These are phyloP conservation scores for Ilyonectria destructans DNA, from an alignment of 2,329 filamentous ascomycete genomes.

Conservation along the genomic window DNA sequence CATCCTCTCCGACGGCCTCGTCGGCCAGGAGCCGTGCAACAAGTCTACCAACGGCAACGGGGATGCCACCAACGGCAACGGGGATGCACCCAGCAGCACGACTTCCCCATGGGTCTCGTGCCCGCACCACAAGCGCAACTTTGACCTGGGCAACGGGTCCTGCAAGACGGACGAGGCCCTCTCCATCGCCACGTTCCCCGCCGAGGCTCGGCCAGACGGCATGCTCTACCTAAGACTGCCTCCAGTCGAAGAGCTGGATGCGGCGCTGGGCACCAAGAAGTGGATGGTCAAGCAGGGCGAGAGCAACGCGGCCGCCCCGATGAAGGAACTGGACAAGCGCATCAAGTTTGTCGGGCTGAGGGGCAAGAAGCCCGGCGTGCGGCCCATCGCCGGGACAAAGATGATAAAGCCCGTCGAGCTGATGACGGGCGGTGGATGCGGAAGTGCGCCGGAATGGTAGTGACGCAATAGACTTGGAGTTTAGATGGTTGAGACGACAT, in stretches of 20 bases:
- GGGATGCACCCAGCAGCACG: conserved; percentile 49
- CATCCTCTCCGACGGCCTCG: conserved; percentile 87
- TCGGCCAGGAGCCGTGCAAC: conserved; percentile 74
- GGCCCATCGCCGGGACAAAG: conserved; percentile 51
- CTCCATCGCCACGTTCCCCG: conserved; percentile 87
- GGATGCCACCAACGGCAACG: conserved; percentile 50
- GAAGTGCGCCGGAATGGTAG: conserved; percentile 65
- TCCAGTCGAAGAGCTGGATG: conserved; percentile 85
- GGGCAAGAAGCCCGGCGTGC: conserved; percentile 61
- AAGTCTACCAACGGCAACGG: conserved; percentile 50
- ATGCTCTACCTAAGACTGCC: conserved; percentile 87
- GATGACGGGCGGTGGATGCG: conserved; percentile 57
- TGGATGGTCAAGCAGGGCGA: conserved; percentile 87
- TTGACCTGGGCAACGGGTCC: conserved; percentile 79
- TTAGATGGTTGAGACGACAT: neutral
- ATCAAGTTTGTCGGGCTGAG: conserved; percentile 62
- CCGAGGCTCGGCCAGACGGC: conserved; percentile 81
- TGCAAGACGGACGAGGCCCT: conserved; percentile 83
- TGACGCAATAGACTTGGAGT: conserved; percentile 30
- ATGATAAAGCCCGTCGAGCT: conserved; percentile 59
- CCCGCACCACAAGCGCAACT: conserved; percentile 93
- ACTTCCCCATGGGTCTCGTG: conserved; percentile 84
- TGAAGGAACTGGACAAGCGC: conserved; percentile 62
- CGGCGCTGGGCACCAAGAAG: conserved; percentile 81
- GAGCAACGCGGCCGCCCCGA: conserved; percentile 55